These are phyloP conservation scores for Sporisorium iseilematis-ciliati DNA, from an alignment of 1,284 basidiomycete species.

Conservation along the genomic window DNA sequence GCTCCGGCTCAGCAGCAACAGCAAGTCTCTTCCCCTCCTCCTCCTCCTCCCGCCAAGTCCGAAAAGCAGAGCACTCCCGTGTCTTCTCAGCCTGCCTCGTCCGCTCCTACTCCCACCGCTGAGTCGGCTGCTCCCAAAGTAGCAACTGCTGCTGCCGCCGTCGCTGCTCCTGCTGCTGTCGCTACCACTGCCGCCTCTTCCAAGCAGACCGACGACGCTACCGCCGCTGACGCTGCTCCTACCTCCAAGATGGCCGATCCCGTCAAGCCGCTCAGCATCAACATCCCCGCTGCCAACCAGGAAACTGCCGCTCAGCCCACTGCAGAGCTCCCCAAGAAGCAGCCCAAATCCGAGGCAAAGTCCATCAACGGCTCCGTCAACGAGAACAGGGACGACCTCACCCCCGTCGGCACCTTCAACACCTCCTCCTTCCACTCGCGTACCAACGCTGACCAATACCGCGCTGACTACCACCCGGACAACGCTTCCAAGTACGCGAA, in stretches of 20 bases:
- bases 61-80: slow-evolving; percentile 15
- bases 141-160: slow-evolving; percentile 7
- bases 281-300: slow-evolving; percentile 41
- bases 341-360: slow-evolving; percentile 30
- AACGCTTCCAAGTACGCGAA: slow-evolving; percentile 57
- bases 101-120: slow-evolving; percentile 21
- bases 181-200: not conserved
- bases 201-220: slow-evolving; percentile 5
- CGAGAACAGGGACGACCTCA: slow-evolving; percentile 27
- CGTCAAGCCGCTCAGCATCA: slow-evolving; percentile 39
- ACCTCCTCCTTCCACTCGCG: slow-evolving; percentile 61
- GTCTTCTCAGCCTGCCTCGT: slow-evolving; percentile 19
- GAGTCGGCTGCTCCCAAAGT: slow-evolving; percentile 23
- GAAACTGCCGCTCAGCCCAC: slow-evolving; percentile 13
- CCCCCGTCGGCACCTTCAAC: slow-evolving; percentile 30
- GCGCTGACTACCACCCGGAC: slow-evolving; percentile 54
- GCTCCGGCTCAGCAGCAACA: slow-evolving; percentile 4
- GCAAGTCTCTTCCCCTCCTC: slow-evolving; percentile 20
- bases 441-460: slow-evolving; percentile 41
- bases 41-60: slow-evolving; percentile 33
- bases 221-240: slow-evolving; percentile 4
- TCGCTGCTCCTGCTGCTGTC: slow-evolving; percentile 13
- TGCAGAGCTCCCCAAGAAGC: slow-evolving; percentile 51
- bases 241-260: slow-evolving; percentile 24
- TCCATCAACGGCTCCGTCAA: slow-evolving; percentile 12